These are phyloP conservation scores for Cydonia oblonga DNA, from an alignment of 331 rosid species.

Conservation along the genomic window DNA sequence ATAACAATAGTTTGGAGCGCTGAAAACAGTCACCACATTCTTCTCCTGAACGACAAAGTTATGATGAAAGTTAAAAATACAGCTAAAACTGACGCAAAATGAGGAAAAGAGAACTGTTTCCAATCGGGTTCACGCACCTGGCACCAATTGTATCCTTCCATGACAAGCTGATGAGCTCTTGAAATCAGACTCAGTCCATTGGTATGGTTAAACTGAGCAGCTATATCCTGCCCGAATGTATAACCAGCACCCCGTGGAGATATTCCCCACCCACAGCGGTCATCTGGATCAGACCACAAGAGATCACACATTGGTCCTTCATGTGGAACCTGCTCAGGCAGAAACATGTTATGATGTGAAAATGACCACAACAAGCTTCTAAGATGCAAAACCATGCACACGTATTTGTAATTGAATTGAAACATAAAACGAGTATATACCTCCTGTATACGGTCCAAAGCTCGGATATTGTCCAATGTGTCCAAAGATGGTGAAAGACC, in stretches of 20 bases:
- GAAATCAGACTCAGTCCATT: slow-evolving; percentile 94
- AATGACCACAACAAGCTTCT: not conserved
- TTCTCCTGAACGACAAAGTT: slow-evolving; percentile 53
- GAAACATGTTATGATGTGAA: not conserved
- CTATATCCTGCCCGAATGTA: slow-evolving; percentile 98
- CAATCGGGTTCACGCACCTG: slow-evolving; percentile 47
- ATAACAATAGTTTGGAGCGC: slow-evolving; percentile 96
- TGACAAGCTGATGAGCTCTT: slow-evolving; percentile 98
- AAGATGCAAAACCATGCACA: not conserved
- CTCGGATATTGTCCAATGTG: slow-evolving; percentile 84
- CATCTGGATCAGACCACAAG: slow-evolving; percentile 98
- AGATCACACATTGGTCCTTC: slow-evolving; percentile 99
- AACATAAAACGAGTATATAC: slow-evolving; percentile 8
- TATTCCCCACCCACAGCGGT: slow-evolving; percentile 99
- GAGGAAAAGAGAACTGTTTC: not conserved
- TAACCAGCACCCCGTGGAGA: slow-evolving; percentile 99
- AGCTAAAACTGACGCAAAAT: not conserved
- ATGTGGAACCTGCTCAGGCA: slow-evolving; percentile 72
- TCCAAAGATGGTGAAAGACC: slow-evolving; percentile 98
- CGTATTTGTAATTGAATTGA: not conserved
- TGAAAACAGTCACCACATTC: slow-evolving; percentile 95
- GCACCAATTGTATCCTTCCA: slow-evolving; percentile 99
- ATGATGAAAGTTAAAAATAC: slow-evolving; percentile 12
- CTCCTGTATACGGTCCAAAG: slow-evolving; percentile 97
- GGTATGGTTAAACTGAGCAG: slow-evolving; percentile 86